Conservation (phyloP, 768 basidiomycete genomes). For the Trametes gibbosa region DNA sequence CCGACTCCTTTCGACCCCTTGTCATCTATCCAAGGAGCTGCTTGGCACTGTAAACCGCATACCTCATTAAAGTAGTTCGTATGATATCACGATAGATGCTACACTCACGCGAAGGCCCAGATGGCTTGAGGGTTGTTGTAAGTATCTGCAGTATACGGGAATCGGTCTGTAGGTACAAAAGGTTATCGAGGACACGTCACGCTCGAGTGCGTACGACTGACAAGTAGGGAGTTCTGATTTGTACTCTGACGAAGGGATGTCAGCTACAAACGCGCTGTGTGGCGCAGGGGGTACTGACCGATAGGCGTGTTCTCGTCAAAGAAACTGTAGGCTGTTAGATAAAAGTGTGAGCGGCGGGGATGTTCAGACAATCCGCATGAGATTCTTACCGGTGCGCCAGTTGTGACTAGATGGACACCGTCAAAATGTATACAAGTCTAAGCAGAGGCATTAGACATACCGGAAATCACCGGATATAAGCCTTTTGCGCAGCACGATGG, state of each 20-base stretch:
- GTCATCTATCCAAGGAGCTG: too few relatives aligned
- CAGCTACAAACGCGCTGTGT: neutral
- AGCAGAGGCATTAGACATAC: slow-evolving; percentile 27
- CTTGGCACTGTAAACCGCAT: too few relatives aligned
- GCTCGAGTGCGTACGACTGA: slow-evolving; percentile 9
- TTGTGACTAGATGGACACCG: slow-evolving; percentile 26
- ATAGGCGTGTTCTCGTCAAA: slow-evolving; percentile 32
- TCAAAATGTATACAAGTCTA: slow-evolving; percentile 22
- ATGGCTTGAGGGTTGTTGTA: slow-evolving; percentile 63
- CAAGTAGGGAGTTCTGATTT: slow-evolving; percentile 32
- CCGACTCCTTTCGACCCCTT: too few relatives aligned
- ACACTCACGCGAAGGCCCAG: slow-evolving; percentile 52
- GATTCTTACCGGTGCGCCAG: slow-evolving; percentile 38
- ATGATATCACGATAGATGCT: too few relatives aligned
- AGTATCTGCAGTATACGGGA: slow-evolving; percentile 58
- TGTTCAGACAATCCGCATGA: too few relatives aligned
- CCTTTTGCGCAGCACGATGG: slow-evolving; percentile 8
- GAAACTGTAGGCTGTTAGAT: slow-evolving; percentile 30
- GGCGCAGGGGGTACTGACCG: slow-evolving; percentile 22
- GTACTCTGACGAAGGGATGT: slow-evolving; percentile 25
- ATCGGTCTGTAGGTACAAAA: slow-evolving; percentile 43
- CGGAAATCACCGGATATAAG: slow-evolving; percentile 43
- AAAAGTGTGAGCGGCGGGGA: neutral
- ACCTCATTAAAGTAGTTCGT: too few relatives aligned
- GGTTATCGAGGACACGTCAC: neutral